phyloP scores from a whole-genome alignment of 2,329 filamentous ascomycete species.

The Coniosporium tulheliwenetii region DNA sequence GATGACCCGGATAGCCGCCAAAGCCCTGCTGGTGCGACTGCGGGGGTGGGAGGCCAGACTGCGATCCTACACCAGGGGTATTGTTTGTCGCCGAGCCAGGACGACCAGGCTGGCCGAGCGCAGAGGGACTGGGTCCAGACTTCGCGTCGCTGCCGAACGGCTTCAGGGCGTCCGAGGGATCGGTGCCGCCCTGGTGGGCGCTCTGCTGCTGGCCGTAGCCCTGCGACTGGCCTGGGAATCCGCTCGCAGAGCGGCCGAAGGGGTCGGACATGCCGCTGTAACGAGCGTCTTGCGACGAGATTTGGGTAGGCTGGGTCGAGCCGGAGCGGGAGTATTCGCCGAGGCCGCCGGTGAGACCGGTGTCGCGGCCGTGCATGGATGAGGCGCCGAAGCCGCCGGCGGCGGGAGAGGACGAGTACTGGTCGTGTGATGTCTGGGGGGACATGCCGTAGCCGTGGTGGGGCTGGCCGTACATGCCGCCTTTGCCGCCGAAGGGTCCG shows the following conservation, averaged over 20 bases:
- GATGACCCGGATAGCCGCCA: constrained; percentile 35
- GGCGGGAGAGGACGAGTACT: constrained; percentile 47
- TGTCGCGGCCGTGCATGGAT: constrained; percentile 30
- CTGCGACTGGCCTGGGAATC: constrained; percentile 35
- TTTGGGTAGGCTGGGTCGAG: constrained; percentile 39
- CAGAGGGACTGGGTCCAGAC: constrained; percentile 41
- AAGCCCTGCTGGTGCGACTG: constrained; percentile 42
- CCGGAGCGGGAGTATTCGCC: constrained; percentile 45
- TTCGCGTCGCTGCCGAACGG: constrained; percentile 38
- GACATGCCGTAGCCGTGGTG: constrained; percentile 43
- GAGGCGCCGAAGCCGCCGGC: constrained; percentile 34
- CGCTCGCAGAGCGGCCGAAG: constrained; percentile 41
- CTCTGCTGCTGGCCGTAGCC: constrained; percentile 34
- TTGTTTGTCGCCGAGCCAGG: constrained; percentile 48
- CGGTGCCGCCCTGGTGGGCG: constrained; percentile 29
- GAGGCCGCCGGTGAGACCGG: constrained; percentile 32
- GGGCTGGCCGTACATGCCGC: constrained; percentile 47
- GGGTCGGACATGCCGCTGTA: constrained; percentile 39
- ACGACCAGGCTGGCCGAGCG: constrained; percentile 44
- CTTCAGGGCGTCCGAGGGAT: constrained; percentile 35
- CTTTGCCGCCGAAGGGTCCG: constrained; percentile 36
- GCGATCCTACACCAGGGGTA: constrained; percentile 33
- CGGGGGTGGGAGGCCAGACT: constrained; percentile 37
- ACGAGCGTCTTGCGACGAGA: constrained; percentile 30
- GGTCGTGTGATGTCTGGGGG: constrained; percentile 41